Conservation (phyloP, 352 stramenopile genomes). For the Peronospora belbahrii region DNA sequence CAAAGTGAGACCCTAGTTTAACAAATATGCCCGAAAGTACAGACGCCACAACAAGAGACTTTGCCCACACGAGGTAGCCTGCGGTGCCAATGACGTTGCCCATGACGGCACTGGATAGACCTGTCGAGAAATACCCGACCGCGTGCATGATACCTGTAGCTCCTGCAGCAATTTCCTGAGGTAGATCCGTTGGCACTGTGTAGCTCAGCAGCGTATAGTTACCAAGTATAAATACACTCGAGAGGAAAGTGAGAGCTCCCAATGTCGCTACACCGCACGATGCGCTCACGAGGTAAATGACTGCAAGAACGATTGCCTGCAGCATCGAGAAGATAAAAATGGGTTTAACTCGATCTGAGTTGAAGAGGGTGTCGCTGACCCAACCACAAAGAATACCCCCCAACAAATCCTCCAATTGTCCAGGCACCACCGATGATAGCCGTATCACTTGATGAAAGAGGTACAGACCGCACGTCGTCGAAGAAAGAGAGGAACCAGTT, state of each 20-base stretch:
- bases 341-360: conserved; percentile 55
- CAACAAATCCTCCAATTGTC: conserved; percentile 69
- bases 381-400: conserved; percentile 57
- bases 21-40: conserved; percentile 53
- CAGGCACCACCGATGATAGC: conserved; percentile 61
- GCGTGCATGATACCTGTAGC: conserved; percentile 59
- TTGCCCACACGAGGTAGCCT: conserved; percentile 50
- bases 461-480: conserved; percentile 40
- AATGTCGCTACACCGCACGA: conserved; percentile 42
- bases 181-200: conserved; percentile 63
- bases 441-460: conserved; percentile 43
- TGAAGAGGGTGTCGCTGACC: conserved; percentile 62
- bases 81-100: conserved; percentile 44
- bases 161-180: conserved; percentile 57
- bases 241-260: conserved; percentile 48
- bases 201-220: conserved; percentile 75
- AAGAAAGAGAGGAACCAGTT: conserved; percentile 81
- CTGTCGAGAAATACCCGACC: conserved; percentile 61
- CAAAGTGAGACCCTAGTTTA: conserved; percentile 50
- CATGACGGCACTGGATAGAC: conserved; percentile 57
- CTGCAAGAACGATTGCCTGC: conserved; percentile 41
- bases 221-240: conserved; percentile 62
- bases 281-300: conserved; percentile 52
- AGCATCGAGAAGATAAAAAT: conserved; percentile 70
- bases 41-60: conserved; percentile 52